Conservation (phyloP, 768 basidiomycete genomes). For the Clitopilus hobsonii region DNA sequence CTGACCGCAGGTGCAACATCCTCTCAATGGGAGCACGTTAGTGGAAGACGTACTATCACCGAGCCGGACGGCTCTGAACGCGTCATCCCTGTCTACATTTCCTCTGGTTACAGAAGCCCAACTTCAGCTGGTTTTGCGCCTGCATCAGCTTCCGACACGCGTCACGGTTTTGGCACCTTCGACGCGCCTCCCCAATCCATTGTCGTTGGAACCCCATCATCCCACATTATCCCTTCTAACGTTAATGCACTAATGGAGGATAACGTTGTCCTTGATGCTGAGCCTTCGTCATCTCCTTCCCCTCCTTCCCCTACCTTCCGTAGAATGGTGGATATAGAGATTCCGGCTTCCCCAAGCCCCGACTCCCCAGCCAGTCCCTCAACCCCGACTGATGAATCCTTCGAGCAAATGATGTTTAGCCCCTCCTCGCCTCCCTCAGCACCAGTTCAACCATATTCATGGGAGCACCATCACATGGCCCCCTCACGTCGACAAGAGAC, state of each 20-base stretch:
- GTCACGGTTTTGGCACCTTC: not conserved
- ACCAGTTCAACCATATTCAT: conserved; percentile 54
- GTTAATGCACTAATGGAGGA: not conserved
- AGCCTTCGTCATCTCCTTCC: conserved; percentile 2
- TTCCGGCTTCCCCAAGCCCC: conserved; percentile 21
- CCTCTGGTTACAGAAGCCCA: not conserved
- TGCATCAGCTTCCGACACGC: not conserved
- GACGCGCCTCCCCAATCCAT: not conserved
- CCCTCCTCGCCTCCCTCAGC: conserved; percentile 54
- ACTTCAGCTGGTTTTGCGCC: not conserved
- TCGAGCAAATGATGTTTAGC: conserved; percentile 22
- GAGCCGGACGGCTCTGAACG: not conserved
- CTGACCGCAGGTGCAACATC: conserved; percentile 2
- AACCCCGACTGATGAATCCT: conserved; percentile 20
- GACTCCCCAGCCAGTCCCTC: conserved; percentile 22
- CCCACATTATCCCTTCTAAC: conserved; percentile 18
- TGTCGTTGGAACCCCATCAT: conserved; percentile 9
- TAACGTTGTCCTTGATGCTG: not conserved
- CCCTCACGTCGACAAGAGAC: not conserved
- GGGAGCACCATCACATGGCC: conserved; percentile 33
- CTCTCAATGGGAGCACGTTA: conserved; percentile 15
- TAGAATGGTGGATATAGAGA: conserved; percentile 25
- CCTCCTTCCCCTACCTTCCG: conserved; percentile 19
- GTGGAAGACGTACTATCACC: conserved; percentile 7
- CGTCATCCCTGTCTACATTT: not conserved